Percentiles rank a stretch among this genome's conserved stretches.
phyloP scores from a whole-genome alignment of 202 grass and related monocot genomes.

The Musa balbisiana region DNA sequence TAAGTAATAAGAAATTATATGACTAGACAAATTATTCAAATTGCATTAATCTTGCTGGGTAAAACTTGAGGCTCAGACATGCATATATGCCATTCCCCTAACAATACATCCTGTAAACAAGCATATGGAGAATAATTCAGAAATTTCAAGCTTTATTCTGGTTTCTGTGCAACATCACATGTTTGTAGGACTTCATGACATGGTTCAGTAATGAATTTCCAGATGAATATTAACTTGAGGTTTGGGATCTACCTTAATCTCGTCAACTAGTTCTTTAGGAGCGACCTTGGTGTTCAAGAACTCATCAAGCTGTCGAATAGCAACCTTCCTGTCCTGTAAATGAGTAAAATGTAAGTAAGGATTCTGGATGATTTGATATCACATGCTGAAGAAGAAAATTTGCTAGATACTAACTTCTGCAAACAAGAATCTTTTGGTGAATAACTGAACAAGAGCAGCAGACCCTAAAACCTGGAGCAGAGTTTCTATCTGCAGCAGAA shows the following conservation, averaged over 20 bases:
- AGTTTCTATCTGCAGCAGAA: constrained; percentile 67
- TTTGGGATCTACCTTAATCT: constrained; percentile 69
- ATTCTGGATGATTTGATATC: background rate
- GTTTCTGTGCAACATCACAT: background rate
- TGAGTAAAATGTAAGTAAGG: constrained; percentile 20
- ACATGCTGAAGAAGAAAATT: constrained; percentile 7
- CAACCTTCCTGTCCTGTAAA: constrained; percentile 67
- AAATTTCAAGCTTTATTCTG: background rate
- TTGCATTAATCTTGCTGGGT: no score
- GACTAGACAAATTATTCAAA: no score
- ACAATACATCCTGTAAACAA: no score
- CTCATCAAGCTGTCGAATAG: constrained; percentile 64
- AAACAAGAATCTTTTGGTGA: constrained; percentile 60
- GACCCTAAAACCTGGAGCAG: constrained; percentile 85
- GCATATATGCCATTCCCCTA: no score
- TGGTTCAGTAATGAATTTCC: background rate
- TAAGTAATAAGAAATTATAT: no score
- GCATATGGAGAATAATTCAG: no score
- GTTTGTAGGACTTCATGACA: background rate
- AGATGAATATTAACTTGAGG: background rate
- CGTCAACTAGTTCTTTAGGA: constrained; percentile 91
- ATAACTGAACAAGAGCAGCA: constrained; percentile 73
- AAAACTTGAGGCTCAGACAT: no score
- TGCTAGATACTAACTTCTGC: constrained; percentile 51
- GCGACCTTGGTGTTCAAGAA: constrained; percentile 94